A percentile compares a stretch with the other conserved stretches of the same genome.
Conservation (phyloP, 352 stramenopile genomes). For the Nothophytophthora sp. region DNA sequence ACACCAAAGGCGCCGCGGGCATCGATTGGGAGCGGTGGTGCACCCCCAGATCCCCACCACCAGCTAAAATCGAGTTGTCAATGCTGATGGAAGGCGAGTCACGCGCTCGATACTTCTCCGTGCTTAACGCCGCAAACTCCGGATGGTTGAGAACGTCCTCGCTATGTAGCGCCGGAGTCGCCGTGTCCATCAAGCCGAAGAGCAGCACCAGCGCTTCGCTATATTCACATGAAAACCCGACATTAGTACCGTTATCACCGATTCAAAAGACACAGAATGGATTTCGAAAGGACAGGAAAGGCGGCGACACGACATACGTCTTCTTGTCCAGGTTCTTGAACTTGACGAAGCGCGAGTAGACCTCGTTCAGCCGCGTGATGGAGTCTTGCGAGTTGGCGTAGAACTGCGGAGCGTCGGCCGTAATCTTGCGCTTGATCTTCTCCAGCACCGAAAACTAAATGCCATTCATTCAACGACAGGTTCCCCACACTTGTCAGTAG, state of each 20-base stretch:
- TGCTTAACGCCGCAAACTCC: slow-evolving; percentile 11
- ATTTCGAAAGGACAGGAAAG: background rate
- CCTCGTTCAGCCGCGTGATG: slow-evolving; percentile 61
- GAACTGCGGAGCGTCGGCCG: slow-evolving; percentile 38
- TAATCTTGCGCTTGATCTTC: slow-evolving; percentile 79
- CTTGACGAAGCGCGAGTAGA: slow-evolving; percentile 79
- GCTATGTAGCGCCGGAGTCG: slow-evolving; percentile 6
- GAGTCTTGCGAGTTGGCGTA: slow-evolving; percentile 44
- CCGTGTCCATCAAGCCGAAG: slow-evolving; percentile 68
- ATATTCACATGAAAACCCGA: slow-evolving; percentile 1
- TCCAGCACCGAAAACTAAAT: slow-evolving; percentile 74
- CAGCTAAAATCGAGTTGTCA: slow-evolving; percentile 13
- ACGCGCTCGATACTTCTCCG: slow-evolving; percentile 8
- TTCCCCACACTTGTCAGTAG: background rate
- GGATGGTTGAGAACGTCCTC: slow-evolving; percentile 2
- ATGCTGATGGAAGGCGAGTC: slow-evolving; percentile 5
- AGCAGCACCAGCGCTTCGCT: slow-evolving; percentile 74
- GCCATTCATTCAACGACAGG: slow-evolving; percentile 2
- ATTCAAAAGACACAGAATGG: background rate
- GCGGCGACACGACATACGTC: slow-evolving; percentile 36
- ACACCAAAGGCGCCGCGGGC: slow-evolving; percentile 12
- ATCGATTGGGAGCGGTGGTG: slow-evolving; percentile 33
- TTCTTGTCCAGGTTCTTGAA: slow-evolving; percentile 78
- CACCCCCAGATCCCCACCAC: background rate
- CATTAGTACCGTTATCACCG: background rate